Evolutionary conservation across 148 eudicot genomes (phyloP).

Genomic region (Polygonum aviculare): DNA sequence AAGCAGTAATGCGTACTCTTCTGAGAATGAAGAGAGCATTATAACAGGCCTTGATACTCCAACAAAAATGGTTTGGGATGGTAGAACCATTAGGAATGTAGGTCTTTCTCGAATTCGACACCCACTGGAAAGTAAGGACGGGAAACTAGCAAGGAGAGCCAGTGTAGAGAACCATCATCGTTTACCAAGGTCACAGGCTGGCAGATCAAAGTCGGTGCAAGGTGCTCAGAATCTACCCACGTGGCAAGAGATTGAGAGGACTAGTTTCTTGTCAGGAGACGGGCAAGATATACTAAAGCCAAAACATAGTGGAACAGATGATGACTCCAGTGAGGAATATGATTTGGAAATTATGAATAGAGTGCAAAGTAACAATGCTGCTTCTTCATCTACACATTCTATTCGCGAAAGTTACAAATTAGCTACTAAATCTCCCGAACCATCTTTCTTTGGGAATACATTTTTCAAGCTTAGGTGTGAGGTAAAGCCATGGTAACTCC

Average conservation of each 20-base stretch:
- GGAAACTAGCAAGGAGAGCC: slow-evolving; percentile 38
- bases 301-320: slow-evolving; percentile 40
- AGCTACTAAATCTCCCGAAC: slow-evolving; percentile 38
- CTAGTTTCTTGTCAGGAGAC: slow-evolving; percentile 64
- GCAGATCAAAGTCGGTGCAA: slow-evolving; percentile 49
- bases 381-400: slow-evolving; percentile 65
- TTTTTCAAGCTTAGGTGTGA: slow-evolving; percentile 90
- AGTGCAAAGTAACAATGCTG: slow-evolving; percentile 57
- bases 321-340: slow-evolving; percentile 76
- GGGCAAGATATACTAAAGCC: slow-evolving; percentile 58
- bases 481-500: slow-evolving; percentile 36
- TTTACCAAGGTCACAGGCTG: slow-evolving; percentile 35
- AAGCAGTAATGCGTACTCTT: slow-evolving; percentile 48
- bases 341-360: slow-evolving; percentile 56
- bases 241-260: slow-evolving; percentile 91
- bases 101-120: slow-evolving; percentile 66
- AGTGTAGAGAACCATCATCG: slow-evolving; percentile 34
- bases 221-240: slow-evolving; percentile 38
- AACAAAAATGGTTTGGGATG: slow-evolving; percentile 85
- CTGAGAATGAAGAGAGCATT: slow-evolving; percentile 66
- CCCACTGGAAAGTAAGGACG: slow-evolving; percentile 74
- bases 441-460: slow-evolving; percentile 44
- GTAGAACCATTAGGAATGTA: slow-evolving; percentile 54
- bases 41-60: slow-evolving; percentile 83
- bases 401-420: slow-evolving; percentile 34